Conservation (phyloP, 768 basidiomycete genomes). For the Antrodiella citrinella region DNA sequence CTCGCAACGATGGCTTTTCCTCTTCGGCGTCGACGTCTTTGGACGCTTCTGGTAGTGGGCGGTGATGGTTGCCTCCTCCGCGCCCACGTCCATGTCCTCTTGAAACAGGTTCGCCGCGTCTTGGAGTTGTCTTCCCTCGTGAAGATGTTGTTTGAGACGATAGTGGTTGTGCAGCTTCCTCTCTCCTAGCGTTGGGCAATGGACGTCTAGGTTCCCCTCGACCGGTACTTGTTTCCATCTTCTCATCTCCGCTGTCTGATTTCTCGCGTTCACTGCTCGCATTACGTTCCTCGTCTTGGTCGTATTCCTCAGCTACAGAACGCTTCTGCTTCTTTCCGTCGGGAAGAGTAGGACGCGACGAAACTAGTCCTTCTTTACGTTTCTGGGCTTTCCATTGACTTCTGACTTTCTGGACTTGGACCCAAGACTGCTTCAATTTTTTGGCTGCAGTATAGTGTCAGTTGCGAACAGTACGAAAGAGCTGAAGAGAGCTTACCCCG, state of each 20-base stretch:
- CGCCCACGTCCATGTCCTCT: conserved; percentile 1
- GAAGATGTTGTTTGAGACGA: neutral
- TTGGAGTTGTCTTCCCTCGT: neutral
- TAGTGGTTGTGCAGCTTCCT: neutral
- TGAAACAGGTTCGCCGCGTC: neutral
- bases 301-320: conserved; percentile 14
- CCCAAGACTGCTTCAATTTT: conserved; percentile 75
- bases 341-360: conserved; percentile 7
- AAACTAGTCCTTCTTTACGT: conserved; percentile 34
- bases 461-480: conserved; percentile 6
- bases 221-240: neutral
- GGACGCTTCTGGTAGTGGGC: neutral
- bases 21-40: conserved; percentile 1
- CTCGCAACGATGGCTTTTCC: conserved; percentile 37
- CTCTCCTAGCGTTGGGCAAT: no score
- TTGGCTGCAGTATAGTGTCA: conserved; percentile 41
- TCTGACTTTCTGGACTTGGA: conserved; percentile 69
- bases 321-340: conserved; percentile 11
- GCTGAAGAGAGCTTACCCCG: conserved; percentile 40
- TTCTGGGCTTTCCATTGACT: conserved; percentile 73
- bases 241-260: neutral
- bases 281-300: neutral
- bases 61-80: neutral
- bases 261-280: neutral
- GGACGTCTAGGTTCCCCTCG: no score